These are phyloP conservation scores for Aspergillus mulundensis DNA, from an alignment of 495 filamentous ascomycete genomes.

Conservation along the genomic window DNA sequence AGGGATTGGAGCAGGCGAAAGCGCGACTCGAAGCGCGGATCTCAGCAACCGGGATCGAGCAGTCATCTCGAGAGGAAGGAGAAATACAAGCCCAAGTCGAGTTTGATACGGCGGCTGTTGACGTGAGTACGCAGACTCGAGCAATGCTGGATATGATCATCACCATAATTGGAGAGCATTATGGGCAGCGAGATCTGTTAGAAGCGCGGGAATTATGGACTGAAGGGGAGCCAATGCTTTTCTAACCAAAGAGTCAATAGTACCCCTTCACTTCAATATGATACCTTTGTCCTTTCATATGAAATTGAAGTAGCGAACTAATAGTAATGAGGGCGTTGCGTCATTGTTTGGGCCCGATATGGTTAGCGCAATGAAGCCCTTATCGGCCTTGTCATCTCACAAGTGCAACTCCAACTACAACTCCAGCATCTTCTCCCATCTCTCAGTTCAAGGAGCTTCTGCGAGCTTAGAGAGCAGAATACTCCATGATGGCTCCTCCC, in stretches of 20 bases:
- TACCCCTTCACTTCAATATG: too few relatives aligned
- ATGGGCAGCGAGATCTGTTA: slow-evolving; percentile 84
- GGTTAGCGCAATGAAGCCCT: neutral
- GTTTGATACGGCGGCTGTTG: slow-evolving; percentile 8
- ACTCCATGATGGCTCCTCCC: slow-evolving; percentile 57
- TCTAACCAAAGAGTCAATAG: too few relatives aligned
- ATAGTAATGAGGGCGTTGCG: slow-evolving; percentile 5
- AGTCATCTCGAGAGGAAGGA: neutral
- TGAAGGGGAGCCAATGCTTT: neutral
- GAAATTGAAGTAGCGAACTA: neutral
- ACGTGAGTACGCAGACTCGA: slow-evolving; percentile 28
- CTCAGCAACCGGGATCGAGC: slow-evolving; percentile 16
- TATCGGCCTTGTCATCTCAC: neutral
- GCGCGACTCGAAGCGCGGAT: slow-evolving; percentile 51
- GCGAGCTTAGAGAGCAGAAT: neutral
- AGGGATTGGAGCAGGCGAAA: slow-evolving; percentile 55
- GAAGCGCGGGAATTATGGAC: slow-evolving; percentile 58
- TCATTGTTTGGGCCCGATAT: slow-evolving; percentile 10
- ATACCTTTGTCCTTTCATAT: neutral
- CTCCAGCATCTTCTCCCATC: neutral
- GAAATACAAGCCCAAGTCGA: neutral
- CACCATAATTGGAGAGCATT: slow-evolving; percentile 83
- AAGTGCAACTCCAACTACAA: slow-evolving; percentile 2
- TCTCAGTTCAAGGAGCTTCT: neutral
- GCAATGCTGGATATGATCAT: slow-evolving; percentile 85